Evolutionary conservation across 495 filamentous ascomycete genomes (phyloP).

Genomic region (Podospora anserina): DNA sequence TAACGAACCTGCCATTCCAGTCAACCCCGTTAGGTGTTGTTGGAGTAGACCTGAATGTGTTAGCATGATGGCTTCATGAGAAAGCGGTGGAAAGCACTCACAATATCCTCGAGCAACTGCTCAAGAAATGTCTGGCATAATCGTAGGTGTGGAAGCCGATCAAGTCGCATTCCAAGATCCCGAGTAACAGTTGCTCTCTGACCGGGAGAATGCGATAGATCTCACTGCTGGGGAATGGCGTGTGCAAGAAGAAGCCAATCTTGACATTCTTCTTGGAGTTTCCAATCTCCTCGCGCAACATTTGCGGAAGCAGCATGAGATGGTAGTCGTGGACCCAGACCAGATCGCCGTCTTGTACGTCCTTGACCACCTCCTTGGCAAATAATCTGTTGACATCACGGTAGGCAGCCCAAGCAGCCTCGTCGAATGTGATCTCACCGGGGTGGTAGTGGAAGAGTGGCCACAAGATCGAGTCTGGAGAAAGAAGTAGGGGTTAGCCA

Average conservation of each 20-base stretch:
- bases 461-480: slow-evolving; percentile 86
- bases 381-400: slow-evolving; percentile 81
- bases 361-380: slow-evolving; percentile 68
- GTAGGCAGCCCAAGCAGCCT: slow-evolving; percentile 84
- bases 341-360: slow-evolving; percentile 72
- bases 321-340: slow-evolving; percentile 99
- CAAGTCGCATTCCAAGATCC: slow-evolving; percentile 79
- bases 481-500: background rate
- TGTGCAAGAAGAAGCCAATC: slow-evolving; percentile 94
- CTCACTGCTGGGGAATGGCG: slow-evolving; percentile 88
- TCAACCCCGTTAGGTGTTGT: slow-evolving; percentile 84
- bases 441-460: slow-evolving; percentile 95
- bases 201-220: slow-evolving; percentile 90
- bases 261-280: slow-evolving; percentile 72
- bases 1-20: slow-evolving; percentile 68
- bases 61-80: background rate
- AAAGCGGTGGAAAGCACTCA: slow-evolving; percentile 38
- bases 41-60: slow-evolving; percentile 55
- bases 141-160: slow-evolving; percentile 96
- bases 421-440: slow-evolving; percentile 87
- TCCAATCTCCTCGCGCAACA: slow-evolving; percentile 74
- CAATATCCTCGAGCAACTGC: slow-evolving; percentile 78
- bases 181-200: slow-evolving; percentile 72
- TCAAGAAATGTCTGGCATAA: slow-evolving; percentile 86
- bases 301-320: slow-evolving; percentile 81